Conservation (phyloP, 257 asterid genomes). For the Solanum pennellii region DNA sequence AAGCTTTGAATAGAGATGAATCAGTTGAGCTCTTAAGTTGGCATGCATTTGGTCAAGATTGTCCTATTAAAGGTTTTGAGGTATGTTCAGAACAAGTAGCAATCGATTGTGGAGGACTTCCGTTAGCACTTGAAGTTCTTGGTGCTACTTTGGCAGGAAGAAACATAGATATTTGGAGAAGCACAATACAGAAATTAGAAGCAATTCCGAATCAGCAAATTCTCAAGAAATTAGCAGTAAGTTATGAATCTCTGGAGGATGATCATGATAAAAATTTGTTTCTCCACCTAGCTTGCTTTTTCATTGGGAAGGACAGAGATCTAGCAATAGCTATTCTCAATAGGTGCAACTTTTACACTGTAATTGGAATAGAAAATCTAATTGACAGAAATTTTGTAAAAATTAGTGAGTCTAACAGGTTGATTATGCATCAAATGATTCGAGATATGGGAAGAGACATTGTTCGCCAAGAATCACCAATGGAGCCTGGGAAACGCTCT, state of each 20-base stretch:
- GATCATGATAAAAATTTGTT: conserved; percentile 3
- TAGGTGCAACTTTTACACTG: conserved; percentile 1
- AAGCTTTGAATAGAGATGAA: conserved; percentile 1
- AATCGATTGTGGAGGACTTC: conserved; percentile 7
- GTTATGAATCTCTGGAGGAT: conserved; percentile 3
- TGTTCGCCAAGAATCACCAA: conserved; percentile 7
- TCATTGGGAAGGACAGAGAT: conserved; percentile 1
- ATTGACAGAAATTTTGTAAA: not conserved
- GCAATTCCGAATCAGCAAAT: conserved; percentile 1
- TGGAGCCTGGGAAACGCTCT: conserved; percentile 4
- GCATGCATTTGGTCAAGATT: conserved; percentile 7
- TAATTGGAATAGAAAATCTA: conserved; percentile 4
- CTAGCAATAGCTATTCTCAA: not conserved
- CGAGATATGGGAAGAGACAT: conserved; percentile 9
- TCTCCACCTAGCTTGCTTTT: conserved; percentile 4
- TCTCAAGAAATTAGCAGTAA: not conserved
- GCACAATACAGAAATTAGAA: conserved; percentile 2
- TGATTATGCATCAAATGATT: conserved; percentile 3
- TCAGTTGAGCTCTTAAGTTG: conserved; percentile 8
- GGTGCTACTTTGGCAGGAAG: conserved; percentile 4
- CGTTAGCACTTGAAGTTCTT: conserved; percentile 9
- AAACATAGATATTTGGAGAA: not conserved
- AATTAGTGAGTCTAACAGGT: not conserved
- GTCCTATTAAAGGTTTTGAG: not conserved
- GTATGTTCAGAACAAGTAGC: not conserved